phyloP scores from a whole-genome alignment of 2,329 filamentous ascomycete species.

The Diaporthe sp. region DNA sequence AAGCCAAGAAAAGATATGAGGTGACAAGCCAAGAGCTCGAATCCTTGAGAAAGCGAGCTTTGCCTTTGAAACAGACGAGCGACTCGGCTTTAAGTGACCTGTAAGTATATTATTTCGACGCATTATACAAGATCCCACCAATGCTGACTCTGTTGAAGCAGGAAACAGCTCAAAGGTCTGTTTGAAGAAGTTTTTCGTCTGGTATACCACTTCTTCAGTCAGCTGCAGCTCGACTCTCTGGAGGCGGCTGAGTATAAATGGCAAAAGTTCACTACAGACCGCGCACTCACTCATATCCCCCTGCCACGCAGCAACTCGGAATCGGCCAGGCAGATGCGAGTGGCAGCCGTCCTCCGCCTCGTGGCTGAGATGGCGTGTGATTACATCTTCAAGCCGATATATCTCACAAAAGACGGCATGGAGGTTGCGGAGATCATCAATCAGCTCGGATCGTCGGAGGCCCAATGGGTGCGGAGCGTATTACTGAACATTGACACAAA shows the following conservation, averaged over 20 bases:
- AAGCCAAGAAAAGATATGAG: not conserved
- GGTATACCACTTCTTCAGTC: not conserved
- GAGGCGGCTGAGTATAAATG: not conserved
- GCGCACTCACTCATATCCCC: not conserved
- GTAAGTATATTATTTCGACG: not conserved
- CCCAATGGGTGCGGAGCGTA: not conserved
- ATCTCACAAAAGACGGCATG: not conserved
- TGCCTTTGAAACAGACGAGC: not conserved
- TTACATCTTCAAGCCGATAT: constrained; percentile 8
- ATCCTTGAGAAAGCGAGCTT: not conserved
- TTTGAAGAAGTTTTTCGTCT: not conserved
- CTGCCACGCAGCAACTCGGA: not conserved
- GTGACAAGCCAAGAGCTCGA: not conserved
- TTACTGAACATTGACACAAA: not conserved
- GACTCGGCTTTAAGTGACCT: no score
- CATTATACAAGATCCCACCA: not conserved
- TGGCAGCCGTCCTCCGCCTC: not conserved
- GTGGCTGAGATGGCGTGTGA: not conserved
- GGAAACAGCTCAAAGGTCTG: not conserved
- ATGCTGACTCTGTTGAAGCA: not conserved
- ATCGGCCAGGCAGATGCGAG: not conserved
- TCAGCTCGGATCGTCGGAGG: not conserved
- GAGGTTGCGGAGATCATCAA: not conserved
- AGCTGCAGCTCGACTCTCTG: not conserved
- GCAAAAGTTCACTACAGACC: not conserved